phyloP scores from a whole-genome alignment of 768 basidiomycete genomes.

The Phaeotremella skinneri region DNA sequence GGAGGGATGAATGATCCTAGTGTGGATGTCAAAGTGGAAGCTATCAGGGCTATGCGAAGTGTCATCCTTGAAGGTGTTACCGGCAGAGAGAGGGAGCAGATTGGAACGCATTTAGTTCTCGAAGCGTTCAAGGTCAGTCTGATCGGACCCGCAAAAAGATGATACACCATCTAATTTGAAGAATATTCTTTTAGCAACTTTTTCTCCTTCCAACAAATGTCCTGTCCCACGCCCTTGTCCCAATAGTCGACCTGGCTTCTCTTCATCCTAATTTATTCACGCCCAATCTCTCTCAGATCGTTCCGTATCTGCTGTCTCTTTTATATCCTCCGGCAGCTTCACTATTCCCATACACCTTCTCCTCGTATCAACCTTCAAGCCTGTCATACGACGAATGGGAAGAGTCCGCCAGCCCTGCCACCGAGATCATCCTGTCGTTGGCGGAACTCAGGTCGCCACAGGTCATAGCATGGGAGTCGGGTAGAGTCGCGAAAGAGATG shows the following conservation, averaged over 20 bases:
- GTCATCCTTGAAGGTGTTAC: conserved; percentile 36
- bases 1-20: conserved; percentile 41
- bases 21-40: conserved; percentile 41
- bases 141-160: neutral
- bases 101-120: conserved; percentile 26
- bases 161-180: neutral
- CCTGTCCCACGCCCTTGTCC: conserved; percentile 28
- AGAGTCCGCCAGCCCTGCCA: conserved; percentile 67
- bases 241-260: conserved; percentile 41
- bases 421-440: conserved; percentile 81
- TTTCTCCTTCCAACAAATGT: conserved; percentile 23
- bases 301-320: conserved; percentile 29
- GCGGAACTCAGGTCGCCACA: conserved; percentile 70
- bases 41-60: conserved; percentile 37
- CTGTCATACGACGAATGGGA: conserved; percentile 63
- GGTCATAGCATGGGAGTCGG: conserved; percentile 75
- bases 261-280: conserved; percentile 31
- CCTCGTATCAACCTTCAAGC: conserved; percentile 18
- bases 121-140: conserved; percentile 34
- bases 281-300: conserved; percentile 13
- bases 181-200: conserved; percentile 18
- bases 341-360: conserved; percentile 15
- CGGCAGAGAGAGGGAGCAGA: conserved; percentile 29
- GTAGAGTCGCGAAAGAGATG: conserved; percentile 50
- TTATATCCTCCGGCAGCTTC: conserved; percentile 25